Evolutionary conservation across 2,329 filamentous ascomycete genomes (phyloP), one percentile per base, ranked within the genome.

Genomic region (Colletotrichum australisinense): DNA sequence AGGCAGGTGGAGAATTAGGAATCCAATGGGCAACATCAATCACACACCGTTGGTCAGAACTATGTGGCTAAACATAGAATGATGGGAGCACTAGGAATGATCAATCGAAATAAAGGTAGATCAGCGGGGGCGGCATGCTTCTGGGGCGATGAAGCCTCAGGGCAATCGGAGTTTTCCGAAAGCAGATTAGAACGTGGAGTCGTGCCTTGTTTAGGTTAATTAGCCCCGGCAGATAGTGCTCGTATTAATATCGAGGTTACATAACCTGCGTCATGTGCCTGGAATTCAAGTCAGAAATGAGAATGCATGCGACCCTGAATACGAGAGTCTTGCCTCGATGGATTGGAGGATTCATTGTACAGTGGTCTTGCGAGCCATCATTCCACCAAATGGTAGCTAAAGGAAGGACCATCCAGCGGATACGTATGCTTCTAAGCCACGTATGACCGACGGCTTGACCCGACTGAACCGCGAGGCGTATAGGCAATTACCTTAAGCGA

Each of bases 1-100:
- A 49, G 19, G 19, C 7, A 9, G 8, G 42, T 89, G 6, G 28
- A 16, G 42, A 8, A 22, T 55, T 16, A 26, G 14, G 22, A 16
- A 16, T 9, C 16, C 19, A 6, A 7, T 26, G 19, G 3, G 42
- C n/a, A 11, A 42, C 38, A 32, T 53, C 30, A 30, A 30, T 52
- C 30, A 53, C 5, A 30, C 35, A 30, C 35, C 28, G 26, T 12
- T 42, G 63, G 42, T 42, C 68, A 35, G 38, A 55, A 16, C 57
- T 35, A 30, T 32, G 28, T 26, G 14, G 30, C 66, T 69, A 73
- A 69, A 56, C 46, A 49, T 64, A 56, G 59, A 24, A 22, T 60
- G 38, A 7, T 60, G 42, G 53, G 59, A 64, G 58, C 55, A 53
- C 58, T 69, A 72, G 59, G 16, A 16, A 35, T 16, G 30, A 72